phyloP scores from a whole-genome alignment of 768 basidiomycete species.

The Boletellus emodensis region DNA sequence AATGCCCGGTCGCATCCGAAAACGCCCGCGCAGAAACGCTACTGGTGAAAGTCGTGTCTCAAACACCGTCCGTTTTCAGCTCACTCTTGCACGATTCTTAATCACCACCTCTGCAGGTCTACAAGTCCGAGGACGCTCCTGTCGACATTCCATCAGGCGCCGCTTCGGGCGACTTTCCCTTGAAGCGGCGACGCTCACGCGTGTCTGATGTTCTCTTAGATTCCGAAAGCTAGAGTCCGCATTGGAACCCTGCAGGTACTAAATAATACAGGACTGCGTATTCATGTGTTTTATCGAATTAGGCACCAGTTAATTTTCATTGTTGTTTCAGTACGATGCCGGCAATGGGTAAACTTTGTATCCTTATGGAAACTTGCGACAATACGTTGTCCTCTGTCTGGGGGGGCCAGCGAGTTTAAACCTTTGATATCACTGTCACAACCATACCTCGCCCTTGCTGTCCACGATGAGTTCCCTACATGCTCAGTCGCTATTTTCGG shows the following conservation, averaged over 20 bases:
- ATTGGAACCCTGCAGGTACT: conserved; percentile 8
- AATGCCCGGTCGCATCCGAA: conserved; percentile 22
- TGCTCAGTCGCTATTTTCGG: conserved; percentile 41
- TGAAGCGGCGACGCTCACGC: conserved; percentile 48
- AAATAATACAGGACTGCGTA: conserved; percentile 14
- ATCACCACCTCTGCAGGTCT: conserved; percentile 18
- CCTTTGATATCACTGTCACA: neutral
- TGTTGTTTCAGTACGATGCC: conserved; percentile 9
- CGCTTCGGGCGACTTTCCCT: conserved; percentile 26
- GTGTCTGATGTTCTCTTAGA: conserved; percentile 30
- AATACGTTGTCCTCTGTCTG: neutral
- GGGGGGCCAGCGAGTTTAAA: neutral
- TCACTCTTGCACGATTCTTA: neutral
- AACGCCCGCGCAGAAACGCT: conserved; percentile 24
- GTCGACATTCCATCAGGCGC: conserved; percentile 31
- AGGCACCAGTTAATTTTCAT: conserved; percentile 23
- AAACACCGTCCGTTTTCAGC: conserved; percentile 20
- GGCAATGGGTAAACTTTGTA: conserved; percentile 6
- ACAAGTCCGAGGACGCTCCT: conserved; percentile 26
- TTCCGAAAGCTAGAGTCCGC: conserved; percentile 25
- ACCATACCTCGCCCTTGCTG: neutral
- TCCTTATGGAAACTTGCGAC: no score
- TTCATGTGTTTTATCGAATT: conserved; percentile 21
- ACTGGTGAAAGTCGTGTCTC: conserved; percentile 18
- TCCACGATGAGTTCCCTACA: conserved; percentile 36